Evolutionary conservation across 345 rosid species (phyloP).

Genomic region (Turritis glabra): DNA sequence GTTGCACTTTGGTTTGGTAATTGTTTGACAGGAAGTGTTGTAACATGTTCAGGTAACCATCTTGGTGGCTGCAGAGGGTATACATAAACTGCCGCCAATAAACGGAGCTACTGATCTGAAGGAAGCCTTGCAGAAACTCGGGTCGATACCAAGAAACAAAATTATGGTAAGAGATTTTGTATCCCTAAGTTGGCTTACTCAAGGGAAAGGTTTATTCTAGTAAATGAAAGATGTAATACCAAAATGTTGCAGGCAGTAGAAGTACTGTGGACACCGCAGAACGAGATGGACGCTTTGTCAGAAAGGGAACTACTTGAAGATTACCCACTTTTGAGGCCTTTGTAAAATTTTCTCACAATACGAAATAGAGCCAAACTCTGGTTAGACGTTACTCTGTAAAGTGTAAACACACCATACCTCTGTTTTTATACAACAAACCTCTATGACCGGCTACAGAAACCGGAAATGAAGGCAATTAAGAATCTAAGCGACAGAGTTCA

Average conservation of each 20-base stretch:
- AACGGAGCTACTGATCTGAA: constrained; percentile 71
- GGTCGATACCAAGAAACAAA: constrained; percentile 67
- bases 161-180: constrained; percentile 54
- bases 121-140: constrained; percentile 83
- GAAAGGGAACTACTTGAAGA: constrained; percentile 84
- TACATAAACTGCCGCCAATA: constrained; percentile 68
- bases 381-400: background rate
- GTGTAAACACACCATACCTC: background rate
- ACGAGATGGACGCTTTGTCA: constrained; percentile 71
- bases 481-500: background rate
- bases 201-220: constrained; percentile 1
- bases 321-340: constrained; percentile 87
- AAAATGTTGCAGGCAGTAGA: constrained; percentile 73
- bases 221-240: background rate
- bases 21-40: background rate
- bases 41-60: constrained; percentile 62
- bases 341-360: constrained; percentile 32
- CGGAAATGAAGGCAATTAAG: background rate
- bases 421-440: background rate
- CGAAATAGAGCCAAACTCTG: background rate
- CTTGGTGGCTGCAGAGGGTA: constrained; percentile 92
- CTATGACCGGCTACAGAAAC: background rate
- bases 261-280: constrained; percentile 96
- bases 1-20: background rate
- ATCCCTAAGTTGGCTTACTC: background rate